Percentiles rank a stretch among this genome's conserved stretches.
phyloP scores from a whole-genome alignment of 805 yeast genomes.

The Saccharomyces eubayanus region DNA sequence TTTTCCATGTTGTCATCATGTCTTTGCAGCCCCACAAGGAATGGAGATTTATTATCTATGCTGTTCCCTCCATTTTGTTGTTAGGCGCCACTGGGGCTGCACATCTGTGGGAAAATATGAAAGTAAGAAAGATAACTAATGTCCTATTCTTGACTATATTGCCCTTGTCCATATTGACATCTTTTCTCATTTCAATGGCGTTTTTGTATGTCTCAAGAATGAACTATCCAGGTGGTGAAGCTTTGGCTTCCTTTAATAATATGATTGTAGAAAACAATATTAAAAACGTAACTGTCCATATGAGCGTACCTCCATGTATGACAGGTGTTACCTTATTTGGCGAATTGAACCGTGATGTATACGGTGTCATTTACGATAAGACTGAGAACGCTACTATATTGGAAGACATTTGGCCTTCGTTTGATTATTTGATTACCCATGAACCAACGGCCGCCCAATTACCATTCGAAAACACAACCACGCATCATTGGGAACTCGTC shows the following conservation, averaged over 20 bases:
- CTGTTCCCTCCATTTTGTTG: conserved; percentile 59
- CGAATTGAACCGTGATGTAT: conserved; percentile 38
- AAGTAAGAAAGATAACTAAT: conserved; percentile 13
- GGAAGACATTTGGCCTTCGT: conserved; percentile 36
- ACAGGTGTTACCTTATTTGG: conserved; percentile 76
- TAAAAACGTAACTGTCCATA: conserved; percentile 43
- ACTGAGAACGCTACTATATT: conserved; percentile 48
- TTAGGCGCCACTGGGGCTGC: conserved; percentile 57
- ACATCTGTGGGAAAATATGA: conserved; percentile 30
- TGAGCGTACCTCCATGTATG: conserved; percentile 79
- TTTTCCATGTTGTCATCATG: conserved; percentile 51
- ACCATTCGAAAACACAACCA: conserved; percentile 20
- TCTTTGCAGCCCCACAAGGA: conserved; percentile 89
- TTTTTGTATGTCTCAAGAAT: conserved; percentile 57
- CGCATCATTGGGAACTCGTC: conserved; percentile 37
- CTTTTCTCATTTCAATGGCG: conserved; percentile 37
- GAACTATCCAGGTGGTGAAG: conserved; percentile 88
- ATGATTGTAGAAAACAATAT: conserved; percentile 27
- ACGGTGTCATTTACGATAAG: conserved; percentile 54
- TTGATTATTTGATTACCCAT: conserved; percentile 43
- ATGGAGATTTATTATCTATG: conserved; percentile 81
- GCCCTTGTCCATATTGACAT: conserved; percentile 28
- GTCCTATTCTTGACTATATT: conserved; percentile 27
- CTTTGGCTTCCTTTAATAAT: conserved; percentile 47
- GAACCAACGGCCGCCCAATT: conserved; percentile 8